Evolutionary conservation across 2,329 filamentous ascomycete species (phyloP), one percentile per base, ranked within the genome.

Genomic region (Incumbomyces lentus): DNA sequence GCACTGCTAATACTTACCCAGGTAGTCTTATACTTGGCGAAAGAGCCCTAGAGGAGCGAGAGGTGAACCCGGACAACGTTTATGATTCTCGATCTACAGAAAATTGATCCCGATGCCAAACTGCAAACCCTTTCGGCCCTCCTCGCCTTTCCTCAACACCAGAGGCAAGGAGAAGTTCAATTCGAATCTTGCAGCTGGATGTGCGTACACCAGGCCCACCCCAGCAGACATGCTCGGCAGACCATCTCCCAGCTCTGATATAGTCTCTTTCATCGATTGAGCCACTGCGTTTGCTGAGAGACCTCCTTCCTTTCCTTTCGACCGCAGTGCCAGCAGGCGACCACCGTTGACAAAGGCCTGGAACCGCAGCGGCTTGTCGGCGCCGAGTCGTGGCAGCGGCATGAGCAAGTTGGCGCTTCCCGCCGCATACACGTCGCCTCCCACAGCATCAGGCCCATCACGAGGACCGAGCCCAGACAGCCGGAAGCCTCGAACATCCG

Each of bases 81-180:
- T 26, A 26, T 26, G 8, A 26, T 26, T 26, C 22, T 26, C 22
- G 38, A 44, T 50, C 49, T 84, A 96, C 74, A 96, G 68, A 63
- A 98, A 95, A 68, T 86, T 93, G 61, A 98, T 88, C 41, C 92
- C 92, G 34, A 98, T 86, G n/a, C 92, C 92, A 58, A 98, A 82
- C 63, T 92, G 88, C 53, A 98, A 62, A 1, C 92, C 92, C 69
- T 98, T 98, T 46, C 90, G 79, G 13, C 80, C 82, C 57, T 92
- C 82, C 67, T 98, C 92, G 31, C 87, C 88, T 53, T 76, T 82
- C 49, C 92, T 76, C 59, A 87, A 65, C 14, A 90, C 82, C 49
- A 98, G 64, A 1, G 92, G 92, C 55, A 98, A 65, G 58, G 85
- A 88, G 63, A 98, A 95, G 67, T 98, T 98, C 56, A 98, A 72